phyloP scores from a whole-genome alignment of 345 rosid species.

The Citrus unshiu region DNA sequence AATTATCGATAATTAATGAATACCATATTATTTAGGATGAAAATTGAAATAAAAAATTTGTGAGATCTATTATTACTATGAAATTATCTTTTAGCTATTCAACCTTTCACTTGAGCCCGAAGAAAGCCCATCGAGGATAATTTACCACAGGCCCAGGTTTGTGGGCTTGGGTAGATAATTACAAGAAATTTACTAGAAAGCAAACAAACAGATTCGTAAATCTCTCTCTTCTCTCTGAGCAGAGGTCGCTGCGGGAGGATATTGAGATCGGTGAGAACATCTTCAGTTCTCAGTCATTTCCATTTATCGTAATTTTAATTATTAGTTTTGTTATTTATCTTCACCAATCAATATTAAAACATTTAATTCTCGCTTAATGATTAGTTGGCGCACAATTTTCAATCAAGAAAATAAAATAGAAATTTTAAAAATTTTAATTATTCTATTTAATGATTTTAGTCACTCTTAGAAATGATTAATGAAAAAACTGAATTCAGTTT shows the following conservation, averaged over 20 bases:
- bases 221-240: not conserved
- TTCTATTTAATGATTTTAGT: not conserved
- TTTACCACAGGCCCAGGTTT: not conserved
- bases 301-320: not conserved
- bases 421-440: not conserved
- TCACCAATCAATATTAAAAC: not conserved
- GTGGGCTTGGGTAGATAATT: not conserved
- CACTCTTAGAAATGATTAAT: not conserved
- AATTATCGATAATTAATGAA: too few relatives aligned
- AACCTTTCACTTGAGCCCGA: not conserved
- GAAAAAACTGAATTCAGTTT: not conserved
- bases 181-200: not conserved
- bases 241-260: conserved; percentile 32
- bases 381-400: not conserved
- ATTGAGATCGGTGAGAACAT: conserved; percentile 35
- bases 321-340: not conserved
- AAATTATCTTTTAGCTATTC: too few relatives aligned
- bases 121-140: not conserved
- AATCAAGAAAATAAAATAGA: not conserved
- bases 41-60: too few relatives aligned
- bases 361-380: not conserved
- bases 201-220: not conserved
- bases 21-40: too few relatives aligned
- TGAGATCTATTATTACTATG: too few relatives aligned
- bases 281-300: not conserved